These are phyloP conservation scores for Candida krabiensis DNA, from an alignment of 805 yeast genomes.

Conservation along the genomic window DNA sequence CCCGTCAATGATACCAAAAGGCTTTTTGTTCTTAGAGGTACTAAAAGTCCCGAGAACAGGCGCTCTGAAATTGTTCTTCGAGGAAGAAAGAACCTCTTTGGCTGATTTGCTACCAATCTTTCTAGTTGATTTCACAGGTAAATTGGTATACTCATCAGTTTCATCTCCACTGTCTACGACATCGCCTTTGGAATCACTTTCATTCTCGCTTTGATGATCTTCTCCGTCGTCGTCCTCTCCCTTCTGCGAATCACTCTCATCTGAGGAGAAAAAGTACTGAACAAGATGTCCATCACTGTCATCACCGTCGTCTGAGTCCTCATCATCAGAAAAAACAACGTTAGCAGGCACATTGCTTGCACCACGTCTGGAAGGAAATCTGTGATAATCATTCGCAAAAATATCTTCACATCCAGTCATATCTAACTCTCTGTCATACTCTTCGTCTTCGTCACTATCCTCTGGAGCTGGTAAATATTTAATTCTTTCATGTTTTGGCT, in stretches of 20 bases:
- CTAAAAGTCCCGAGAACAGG: slow-evolving; percentile 94
- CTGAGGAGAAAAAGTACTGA: slow-evolving; percentile 64
- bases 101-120: slow-evolving; percentile 76
- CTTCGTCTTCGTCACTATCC: slow-evolving; percentile 38
- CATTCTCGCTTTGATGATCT: slow-evolving; percentile 14
- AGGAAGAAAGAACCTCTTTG: slow-evolving; percentile 90
- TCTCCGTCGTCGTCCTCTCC: slow-evolving; percentile 16
- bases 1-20: slow-evolving; percentile 94
- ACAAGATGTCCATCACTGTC: slow-evolving; percentile 50
- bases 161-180: slow-evolving; percentile 76
- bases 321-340: slow-evolving; percentile 23
- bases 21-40: slow-evolving; percentile 66
- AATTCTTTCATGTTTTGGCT: slow-evolving; percentile 22
- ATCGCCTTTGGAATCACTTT: slow-evolving; percentile 7
- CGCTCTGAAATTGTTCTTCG: slow-evolving; percentile 82
- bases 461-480: slow-evolving; percentile 42
- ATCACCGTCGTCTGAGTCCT: slow-evolving; percentile 25
- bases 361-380: slow-evolving; percentile 17
- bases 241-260: slow-evolving; percentile 22
- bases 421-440: slow-evolving; percentile 31
- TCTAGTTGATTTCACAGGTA: slow-evolving; percentile 68
- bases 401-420: slow-evolving; percentile 29
- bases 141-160: slow-evolving; percentile 86
- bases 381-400: slow-evolving; percentile 23
- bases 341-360: slow-evolving; percentile 16